Percentiles rank a stretch among this genome's conserved stretches.
Conservation (phyloP, 208 protist genomes). For the Trypanosoma brucei region DNA sequence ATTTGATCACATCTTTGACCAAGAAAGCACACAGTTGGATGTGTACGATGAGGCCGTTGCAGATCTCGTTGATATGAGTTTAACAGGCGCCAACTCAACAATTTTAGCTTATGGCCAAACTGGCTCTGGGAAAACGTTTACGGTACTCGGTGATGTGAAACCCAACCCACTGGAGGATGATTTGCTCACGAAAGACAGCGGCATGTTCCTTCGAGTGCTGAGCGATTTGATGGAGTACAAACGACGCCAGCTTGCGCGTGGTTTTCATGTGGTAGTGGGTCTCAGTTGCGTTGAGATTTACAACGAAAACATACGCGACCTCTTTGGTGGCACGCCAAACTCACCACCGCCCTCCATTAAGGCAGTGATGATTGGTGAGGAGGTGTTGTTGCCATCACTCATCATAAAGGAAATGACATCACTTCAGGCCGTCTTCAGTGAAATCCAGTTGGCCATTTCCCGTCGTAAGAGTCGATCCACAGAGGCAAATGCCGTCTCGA, state of each 20-base stretch:
- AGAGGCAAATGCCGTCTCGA: conserved; percentile 43
- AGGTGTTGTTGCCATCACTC: conserved; percentile 30
- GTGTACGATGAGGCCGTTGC: conserved; percentile 40
- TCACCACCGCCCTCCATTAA: conserved; percentile 66
- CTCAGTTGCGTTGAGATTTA: conserved; percentile 51
- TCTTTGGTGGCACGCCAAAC: conserved; percentile 38
- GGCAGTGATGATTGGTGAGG: conserved; percentile 51
- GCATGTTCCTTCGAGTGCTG: conserved; percentile 37
- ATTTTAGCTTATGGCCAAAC: conserved; percentile 47
- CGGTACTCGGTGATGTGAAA: conserved; percentile 37
- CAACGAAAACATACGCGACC: conserved; percentile 43
- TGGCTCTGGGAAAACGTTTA: conserved; percentile 43
- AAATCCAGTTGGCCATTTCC: conserved; percentile 38
- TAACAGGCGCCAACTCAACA: conserved; percentile 34
- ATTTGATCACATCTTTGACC: conserved; percentile 47
- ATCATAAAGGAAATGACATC: conserved; percentile 31
- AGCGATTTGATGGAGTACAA: conserved; percentile 44
- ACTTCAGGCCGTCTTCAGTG: conserved; percentile 30
- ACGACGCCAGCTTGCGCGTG: conserved; percentile 12
- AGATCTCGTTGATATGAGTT: conserved; percentile 31
- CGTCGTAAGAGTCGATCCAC: conserved; percentile 34
- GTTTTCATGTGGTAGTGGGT: conserved; percentile 35
- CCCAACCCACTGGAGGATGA: conserved; percentile 36
- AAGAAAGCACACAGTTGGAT: conserved; percentile 40
- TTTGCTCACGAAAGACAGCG: conserved; percentile 29